These are phyloP conservation scores for Penicillium salamii DNA, from an alignment of 495 filamentous ascomycete genomes.

Conservation along the genomic window DNA sequence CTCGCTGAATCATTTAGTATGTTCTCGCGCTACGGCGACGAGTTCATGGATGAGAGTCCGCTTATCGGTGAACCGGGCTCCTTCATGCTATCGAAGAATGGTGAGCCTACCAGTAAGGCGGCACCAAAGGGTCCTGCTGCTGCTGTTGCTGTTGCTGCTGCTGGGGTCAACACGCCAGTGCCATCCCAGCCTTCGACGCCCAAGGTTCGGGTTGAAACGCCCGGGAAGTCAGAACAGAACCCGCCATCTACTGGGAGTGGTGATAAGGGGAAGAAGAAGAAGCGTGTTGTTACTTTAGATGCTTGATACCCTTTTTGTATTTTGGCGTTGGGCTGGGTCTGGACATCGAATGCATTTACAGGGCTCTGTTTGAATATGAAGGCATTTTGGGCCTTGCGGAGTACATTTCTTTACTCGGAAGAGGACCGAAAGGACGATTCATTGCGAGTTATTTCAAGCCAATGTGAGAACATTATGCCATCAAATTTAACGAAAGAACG, in stretches of 20 bases:
- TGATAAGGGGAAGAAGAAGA: conserved; percentile 35
- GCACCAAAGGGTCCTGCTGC: conserved; percentile 12
- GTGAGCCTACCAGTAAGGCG: conserved; percentile 16
- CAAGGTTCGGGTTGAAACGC: conserved; percentile 39
- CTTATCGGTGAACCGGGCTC: conserved; percentile 80
- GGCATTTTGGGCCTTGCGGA: neutral
- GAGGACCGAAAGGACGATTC: too few relatives aligned
- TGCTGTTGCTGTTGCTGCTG: neutral
- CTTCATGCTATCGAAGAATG: conserved; percentile 66
- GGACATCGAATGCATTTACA: neutral
- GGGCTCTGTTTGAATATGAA: neutral
- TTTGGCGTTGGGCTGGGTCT: neutral
- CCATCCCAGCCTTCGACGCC: conserved; percentile 32
- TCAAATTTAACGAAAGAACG: too few relatives aligned
- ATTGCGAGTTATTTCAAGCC: too few relatives aligned
- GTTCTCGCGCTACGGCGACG: conserved; percentile 61
- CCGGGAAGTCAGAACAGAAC: conserved; percentile 35
- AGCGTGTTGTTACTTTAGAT: conserved; percentile 32
- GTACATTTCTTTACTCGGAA: too few relatives aligned
- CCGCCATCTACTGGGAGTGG: conserved; percentile 30
- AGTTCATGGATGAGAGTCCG: conserved; percentile 91
- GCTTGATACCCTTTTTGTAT: conserved; percentile 25
- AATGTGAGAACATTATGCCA: too few relatives aligned
- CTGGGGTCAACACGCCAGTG: conserved; percentile 15
- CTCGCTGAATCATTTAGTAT: conserved; percentile 68